phyloP scores from a whole-genome alignment of 2,329 filamentous ascomycete genomes.

The Scleromitrula shiraiana region DNA sequence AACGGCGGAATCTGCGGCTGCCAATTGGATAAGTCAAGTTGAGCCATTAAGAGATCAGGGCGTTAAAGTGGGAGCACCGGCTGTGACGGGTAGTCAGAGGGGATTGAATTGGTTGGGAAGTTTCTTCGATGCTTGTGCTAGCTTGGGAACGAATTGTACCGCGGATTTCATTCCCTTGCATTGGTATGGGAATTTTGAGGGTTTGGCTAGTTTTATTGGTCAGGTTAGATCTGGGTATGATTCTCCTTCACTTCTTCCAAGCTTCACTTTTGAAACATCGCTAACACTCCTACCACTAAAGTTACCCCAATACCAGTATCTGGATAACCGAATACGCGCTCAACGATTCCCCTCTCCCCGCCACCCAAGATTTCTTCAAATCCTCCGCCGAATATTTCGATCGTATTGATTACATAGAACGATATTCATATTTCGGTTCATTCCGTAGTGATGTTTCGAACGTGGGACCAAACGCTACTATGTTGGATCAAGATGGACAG shows the following conservation, averaged over 20 bases:
- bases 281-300: conserved; percentile 23
- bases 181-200: conserved; percentile 54
- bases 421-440: conserved; percentile 47
- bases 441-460: conserved; percentile 65
- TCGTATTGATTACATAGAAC: conserved; percentile 49
- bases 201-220: conserved; percentile 31
- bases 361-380: conserved; percentile 62
- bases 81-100: conserved; percentile 52
- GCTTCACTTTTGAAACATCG: background rate
- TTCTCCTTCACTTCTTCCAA: background rate
- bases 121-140: conserved; percentile 57
- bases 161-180: conserved; percentile 57
- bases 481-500: conserved; percentile 59
- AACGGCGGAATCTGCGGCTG: conserved; percentile 50
- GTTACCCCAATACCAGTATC: conserved; percentile 53
- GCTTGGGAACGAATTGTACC: conserved; percentile 44
- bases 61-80: conserved; percentile 62
- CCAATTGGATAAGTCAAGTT: conserved; percentile 65
- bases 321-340: conserved; percentile 77
- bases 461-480: conserved; percentile 63
- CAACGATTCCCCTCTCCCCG: conserved; percentile 43
- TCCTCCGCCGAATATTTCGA: conserved; percentile 60
- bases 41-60: conserved; percentile 58
- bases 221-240: conserved; percentile 26
- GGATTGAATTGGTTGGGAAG: conserved; percentile 60